A percentile compares a stretch with the other conserved stretches of the same genome.
These are phyloP conservation scores for Colletotrichum echinochloae DNA, from an alignment of 2,329 filamentous ascomycete genomes.

Conservation along the genomic window DNA sequence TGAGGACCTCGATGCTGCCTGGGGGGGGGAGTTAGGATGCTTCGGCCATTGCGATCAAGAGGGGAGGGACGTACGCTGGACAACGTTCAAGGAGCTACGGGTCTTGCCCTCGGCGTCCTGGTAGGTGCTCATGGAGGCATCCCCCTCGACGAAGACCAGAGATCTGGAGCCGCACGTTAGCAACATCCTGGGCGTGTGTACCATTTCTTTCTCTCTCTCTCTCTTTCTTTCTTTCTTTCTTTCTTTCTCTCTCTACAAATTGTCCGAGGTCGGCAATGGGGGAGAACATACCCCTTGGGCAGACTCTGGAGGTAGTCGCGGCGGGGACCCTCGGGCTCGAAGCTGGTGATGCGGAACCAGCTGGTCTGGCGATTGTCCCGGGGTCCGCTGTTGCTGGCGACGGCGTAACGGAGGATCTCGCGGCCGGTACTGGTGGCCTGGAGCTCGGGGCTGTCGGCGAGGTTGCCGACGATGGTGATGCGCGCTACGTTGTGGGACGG, in stretches of 20 bases:
- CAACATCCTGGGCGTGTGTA: not conserved
- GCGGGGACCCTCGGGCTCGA: slow-evolving; percentile 73
- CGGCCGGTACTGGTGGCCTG: slow-evolving; percentile 75
- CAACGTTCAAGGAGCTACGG: slow-evolving; percentile 73
- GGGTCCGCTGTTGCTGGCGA: slow-evolving; percentile 77
- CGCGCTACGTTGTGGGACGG: slow-evolving; percentile 75
- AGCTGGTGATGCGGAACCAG: slow-evolving; percentile 87
- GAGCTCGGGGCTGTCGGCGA: slow-evolving; percentile 83
- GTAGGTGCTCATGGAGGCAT: slow-evolving; percentile 76
- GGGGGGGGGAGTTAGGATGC: slow-evolving; percentile 40
- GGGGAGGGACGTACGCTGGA: slow-evolving; percentile 77
- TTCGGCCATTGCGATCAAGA: not conserved
- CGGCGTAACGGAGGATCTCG: slow-evolving; percentile 80
- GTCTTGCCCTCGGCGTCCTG: slow-evolving; percentile 78
- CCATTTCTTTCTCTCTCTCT: not conserved
- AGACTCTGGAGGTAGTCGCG: slow-evolving; percentile 79
- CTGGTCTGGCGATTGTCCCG: slow-evolving; percentile 80
- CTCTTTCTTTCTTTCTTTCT: not conserved
- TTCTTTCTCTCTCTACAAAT: not conserved
- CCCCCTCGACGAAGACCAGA: slow-evolving; percentile 85
- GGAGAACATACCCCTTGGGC: slow-evolving; percentile 80
- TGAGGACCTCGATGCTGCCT: slow-evolving; percentile 61
- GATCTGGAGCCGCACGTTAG: slow-evolving; percentile 63
- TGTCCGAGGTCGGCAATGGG: not conserved
- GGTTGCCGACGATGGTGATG: slow-evolving; percentile 88